A percentile compares a stretch with the other conserved stretches of the same genome.
These are phyloP conservation scores for Terana coerulea DNA, from an alignment of 768 basidiomycete genomes.

Conservation along the genomic window DNA sequence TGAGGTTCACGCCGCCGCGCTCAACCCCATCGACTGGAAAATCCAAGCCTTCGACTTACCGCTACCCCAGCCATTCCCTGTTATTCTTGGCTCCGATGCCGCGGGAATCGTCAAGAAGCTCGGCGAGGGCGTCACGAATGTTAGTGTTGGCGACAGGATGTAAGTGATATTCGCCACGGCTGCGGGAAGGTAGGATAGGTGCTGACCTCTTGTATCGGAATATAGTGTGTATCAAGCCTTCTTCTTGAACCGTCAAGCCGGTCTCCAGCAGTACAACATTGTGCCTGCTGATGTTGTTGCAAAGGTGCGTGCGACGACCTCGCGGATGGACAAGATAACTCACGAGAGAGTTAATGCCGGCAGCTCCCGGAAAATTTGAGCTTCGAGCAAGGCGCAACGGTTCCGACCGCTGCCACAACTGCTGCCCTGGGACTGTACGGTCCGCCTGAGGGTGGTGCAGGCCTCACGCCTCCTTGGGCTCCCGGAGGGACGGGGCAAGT, in stretches of 20 bases:
- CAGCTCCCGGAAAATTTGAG: constrained; percentile 26
- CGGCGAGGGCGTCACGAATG: constrained; percentile 35
- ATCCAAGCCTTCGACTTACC: constrained; percentile 17
- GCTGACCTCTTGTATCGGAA: no score
- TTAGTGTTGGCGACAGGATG: constrained; percentile 40
- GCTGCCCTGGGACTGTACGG: constrained; percentile 26
- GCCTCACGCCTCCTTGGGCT: constrained; percentile 30
- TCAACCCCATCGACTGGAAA: constrained; percentile 36
- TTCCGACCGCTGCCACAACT: constrained; percentile 28
- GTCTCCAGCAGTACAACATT: constrained; percentile 26
- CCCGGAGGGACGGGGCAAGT: constrained; percentile 26
- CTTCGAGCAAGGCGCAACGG: constrained; percentile 26
- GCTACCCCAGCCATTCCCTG: constrained; percentile 30
- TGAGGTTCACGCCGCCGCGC: constrained; percentile 22
- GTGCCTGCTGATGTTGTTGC: constrained; percentile 24
- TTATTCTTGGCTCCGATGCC: constrained; percentile 15
- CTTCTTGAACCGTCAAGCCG: constrained; percentile 13
- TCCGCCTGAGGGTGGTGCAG: constrained; percentile 20
- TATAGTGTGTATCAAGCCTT: constrained; percentile 21
- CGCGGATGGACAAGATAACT: not conserved
- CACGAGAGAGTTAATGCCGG: no score
- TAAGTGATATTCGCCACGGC: constrained; percentile 12
- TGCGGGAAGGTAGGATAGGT: not conserved
- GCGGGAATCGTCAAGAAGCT: constrained; percentile 37
- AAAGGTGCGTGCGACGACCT: constrained; percentile 12